Percentiles rank a stretch among this genome's conserved stretches.
These are phyloP conservation scores for Rhizophagus sp. DNA, from an alignment of 192 early-diverging fungal genomes.

Conservation along the genomic window DNA sequence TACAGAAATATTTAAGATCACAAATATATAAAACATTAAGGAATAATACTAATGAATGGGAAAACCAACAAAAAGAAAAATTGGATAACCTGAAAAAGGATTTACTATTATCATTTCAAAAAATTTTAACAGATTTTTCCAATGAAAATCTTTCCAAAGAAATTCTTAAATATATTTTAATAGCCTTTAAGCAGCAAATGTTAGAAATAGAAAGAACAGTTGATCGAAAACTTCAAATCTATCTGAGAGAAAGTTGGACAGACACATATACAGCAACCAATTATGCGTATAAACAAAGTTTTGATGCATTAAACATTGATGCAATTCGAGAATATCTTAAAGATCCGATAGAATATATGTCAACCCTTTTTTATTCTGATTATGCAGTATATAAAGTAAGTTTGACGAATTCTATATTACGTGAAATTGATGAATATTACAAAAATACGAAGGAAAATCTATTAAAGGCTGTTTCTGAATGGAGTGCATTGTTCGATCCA, in stretches of 20 bases:
- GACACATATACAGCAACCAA: background rate
- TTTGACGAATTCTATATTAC: background rate
- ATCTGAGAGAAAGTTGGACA: background rate
- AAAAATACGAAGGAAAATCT: background rate
- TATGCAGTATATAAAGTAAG: background rate
- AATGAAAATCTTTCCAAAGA: background rate
- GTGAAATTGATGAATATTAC: background rate
- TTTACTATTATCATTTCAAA: background rate
- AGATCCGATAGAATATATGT: background rate
- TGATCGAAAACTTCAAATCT: background rate
- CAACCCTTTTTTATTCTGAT: background rate
- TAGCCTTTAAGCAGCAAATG: background rate
- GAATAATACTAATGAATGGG: background rate
- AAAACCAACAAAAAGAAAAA: background rate
- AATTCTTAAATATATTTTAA: background rate
- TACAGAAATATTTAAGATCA: background rate
- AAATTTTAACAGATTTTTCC: slow-evolving; percentile 8
- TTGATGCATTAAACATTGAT: background rate
- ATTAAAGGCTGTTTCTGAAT: background rate
- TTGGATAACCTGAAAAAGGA: background rate
- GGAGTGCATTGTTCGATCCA: background rate
- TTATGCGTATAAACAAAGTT: background rate
- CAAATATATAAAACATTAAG: background rate
- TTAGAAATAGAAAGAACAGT: background rate
- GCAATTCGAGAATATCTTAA: background rate